Evolutionary conservation across 306 rosid species (phyloP).

Genomic region (Lablab purpureus): DNA sequence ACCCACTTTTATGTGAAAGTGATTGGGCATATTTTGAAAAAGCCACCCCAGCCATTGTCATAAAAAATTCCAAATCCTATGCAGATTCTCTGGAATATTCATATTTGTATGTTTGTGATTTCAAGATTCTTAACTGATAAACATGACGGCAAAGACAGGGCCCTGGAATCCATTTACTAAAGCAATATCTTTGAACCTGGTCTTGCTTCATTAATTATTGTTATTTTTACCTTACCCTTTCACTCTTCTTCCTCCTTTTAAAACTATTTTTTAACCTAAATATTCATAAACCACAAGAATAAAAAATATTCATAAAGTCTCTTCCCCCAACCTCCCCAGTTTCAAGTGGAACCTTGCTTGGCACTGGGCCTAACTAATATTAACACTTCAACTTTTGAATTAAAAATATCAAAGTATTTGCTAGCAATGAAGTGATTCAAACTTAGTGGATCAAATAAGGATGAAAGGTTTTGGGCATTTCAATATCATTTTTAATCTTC

Average conservation of each 20-base stretch:
- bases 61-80: constrained; percentile 34
- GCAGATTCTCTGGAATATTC: constrained; percentile 47
- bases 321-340: neutral
- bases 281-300: neutral
- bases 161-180: constrained; percentile 44
- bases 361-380: neutral
- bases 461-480: neutral
- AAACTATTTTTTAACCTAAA: neutral
- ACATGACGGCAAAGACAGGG: constrained; percentile 42
- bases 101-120: constrained; percentile 43
- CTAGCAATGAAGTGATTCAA: neutral
- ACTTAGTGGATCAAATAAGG: neutral
- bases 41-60: neutral
- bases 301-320: neutral
- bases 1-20: constrained; percentile 45
- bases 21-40: constrained; percentile 41
- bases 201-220: neutral
- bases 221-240: constrained; percentile 10
- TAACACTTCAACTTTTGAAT: neutral
- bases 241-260: neutral
- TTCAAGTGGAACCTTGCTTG: constrained; percentile 9
- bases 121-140: constrained; percentile 47
- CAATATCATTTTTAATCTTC: neutral
- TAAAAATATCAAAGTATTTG: neutral
- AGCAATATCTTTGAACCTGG: constrained; percentile 29